Evolutionary conservation across 108 stramenopile genomes (phyloP).

Genomic region (Fragilaria crotonensis): DNA sequence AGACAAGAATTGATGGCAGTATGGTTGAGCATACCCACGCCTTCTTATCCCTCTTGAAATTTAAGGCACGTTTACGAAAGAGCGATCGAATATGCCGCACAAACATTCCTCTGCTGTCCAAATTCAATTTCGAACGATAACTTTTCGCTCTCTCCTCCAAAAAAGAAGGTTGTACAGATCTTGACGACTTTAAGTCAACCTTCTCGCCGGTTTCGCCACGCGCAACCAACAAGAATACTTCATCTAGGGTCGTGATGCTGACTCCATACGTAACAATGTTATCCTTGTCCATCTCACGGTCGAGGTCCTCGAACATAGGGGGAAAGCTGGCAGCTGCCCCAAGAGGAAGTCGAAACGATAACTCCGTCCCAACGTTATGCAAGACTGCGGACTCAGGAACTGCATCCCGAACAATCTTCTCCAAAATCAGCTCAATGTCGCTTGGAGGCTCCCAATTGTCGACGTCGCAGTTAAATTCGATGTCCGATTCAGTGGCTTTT

Average conservation of each 20-base stretch:
- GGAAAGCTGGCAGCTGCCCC: constrained; percentile 51
- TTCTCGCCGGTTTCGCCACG: constrained; percentile 23
- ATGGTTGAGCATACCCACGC: constrained; percentile 41
- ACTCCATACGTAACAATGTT: constrained; percentile 70
- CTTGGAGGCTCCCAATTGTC: not conserved
- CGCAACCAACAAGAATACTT: constrained; percentile 41
- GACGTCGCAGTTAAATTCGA: constrained; percentile 1
- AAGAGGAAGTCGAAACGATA: constrained; percentile 68
- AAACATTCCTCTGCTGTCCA: constrained; percentile 11
- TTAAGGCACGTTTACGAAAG: constrained; percentile 33
- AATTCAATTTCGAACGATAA: not conserved
- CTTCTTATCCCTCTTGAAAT: constrained; percentile 52
- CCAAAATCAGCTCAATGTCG: constrained; percentile 16
- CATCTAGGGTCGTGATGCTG: constrained; percentile 83
- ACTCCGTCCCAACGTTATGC: constrained; percentile 74
- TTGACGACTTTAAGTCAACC: not conserved
- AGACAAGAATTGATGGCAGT: constrained; percentile 26
- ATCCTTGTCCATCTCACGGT: constrained; percentile 18
- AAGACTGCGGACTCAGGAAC: constrained; percentile 48
- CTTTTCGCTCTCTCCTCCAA: constrained; percentile 4
- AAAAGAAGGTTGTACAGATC: not conserved
- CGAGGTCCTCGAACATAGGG: constrained; percentile 58
- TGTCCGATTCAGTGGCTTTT: not conserved
- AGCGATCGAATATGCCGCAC: constrained; percentile 34
- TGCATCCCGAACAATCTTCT: constrained; percentile 35